Base-by-base conservation (phyloP, 768 basidiomycete species). In the Imleria badia region DNA sequence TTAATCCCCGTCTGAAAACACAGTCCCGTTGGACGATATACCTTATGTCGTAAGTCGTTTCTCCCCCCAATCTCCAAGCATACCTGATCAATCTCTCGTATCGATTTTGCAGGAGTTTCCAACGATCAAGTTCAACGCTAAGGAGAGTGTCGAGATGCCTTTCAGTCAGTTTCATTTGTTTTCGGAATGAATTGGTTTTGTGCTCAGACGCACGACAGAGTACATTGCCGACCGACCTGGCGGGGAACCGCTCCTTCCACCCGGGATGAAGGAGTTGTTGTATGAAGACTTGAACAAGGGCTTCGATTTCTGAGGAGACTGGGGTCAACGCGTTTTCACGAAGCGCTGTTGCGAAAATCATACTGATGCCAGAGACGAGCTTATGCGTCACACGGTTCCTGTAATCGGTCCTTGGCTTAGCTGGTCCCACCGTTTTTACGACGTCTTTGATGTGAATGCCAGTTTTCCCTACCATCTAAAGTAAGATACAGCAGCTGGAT, bases 111-210 rank as follows among this genome's bases (percentile, higher is more conserved):
- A 96, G 91, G 89, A 94, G 63, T 84, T 84, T 70, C 97, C 97
- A 0, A 96, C 94, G 0, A 96, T 99, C 66, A 73, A 61, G 17
- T 98, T 98, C 78, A 90, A 89, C 62, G 68, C 81, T 5, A 86
- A 84, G 62, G 97, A 99, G 70, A 89, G 89, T 41, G 93, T 98
- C 6, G 94, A 98, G 73, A 99, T 99, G 97, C 97, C 97, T 0
- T 99, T 99, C 77, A 76, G 93, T 91, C 62, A 67, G 89, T 81
- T 20, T 2, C 7, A 1, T 8, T 10, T 33, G 23, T 48, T 36
- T 34, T 22, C 12, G 35, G 51, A 23, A 12, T 12, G 19, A 15
- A 12, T 23, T 17, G 29, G n/a, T 26, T n/a, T n/a, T 6, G 20
- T 50, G 40, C 52, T 62, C 23, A 51, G 29, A 50, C 15, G 11